These are phyloP conservation scores for peach (Prunus persica) DNA, from an alignment of 306 rosid species.

Conservation along the genomic window Prunus_persica_NCBIv2 NC_034009.1:38023001-38023500, in stretches of 20 bases:
- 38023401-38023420: constrained; percentile 87
- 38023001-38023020: background rate
- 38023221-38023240: background rate
- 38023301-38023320: background rate
- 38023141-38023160: background rate
- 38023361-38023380: constrained; percentile 97
- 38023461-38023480: constrained; percentile 82
- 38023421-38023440: constrained; percentile 88
- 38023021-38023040: background rate
- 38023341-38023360: constrained; percentile 51
- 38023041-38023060: background rate
- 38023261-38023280: constrained; percentile 1
- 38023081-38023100: background rate
- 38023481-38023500: constrained; percentile 97
- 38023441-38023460: constrained; percentile 80
- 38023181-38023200: background rate
- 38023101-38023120: no score
- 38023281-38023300: constrained; percentile 3
- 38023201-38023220: background rate
- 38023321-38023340: background rate
- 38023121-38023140: background rate
- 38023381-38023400: constrained; percentile 90
- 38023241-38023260: background rate
- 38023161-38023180: background rate
- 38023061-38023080: background rate